phyloP scores from a whole-genome alignment of 768 basidiomycete species.

The Candolleomyces aberdarensis region DNA sequence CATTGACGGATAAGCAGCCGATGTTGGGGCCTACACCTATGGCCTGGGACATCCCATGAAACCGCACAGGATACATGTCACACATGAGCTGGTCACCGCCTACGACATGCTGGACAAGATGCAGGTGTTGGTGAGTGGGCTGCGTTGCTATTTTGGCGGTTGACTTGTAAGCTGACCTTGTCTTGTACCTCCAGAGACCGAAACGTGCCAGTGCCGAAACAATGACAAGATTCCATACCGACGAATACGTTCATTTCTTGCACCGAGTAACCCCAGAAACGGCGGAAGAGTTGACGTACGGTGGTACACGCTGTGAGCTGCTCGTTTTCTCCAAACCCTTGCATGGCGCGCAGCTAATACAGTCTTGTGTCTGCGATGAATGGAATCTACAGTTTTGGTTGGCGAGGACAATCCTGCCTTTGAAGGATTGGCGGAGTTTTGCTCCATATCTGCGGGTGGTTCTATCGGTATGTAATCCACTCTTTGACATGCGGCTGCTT shows the following conservation, averaged over 20 bases:
- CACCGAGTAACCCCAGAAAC: constrained; percentile 89
- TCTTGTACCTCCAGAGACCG: constrained; percentile 50
- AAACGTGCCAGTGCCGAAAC: constrained; percentile 65
- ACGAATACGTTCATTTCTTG: constrained; percentile 96
- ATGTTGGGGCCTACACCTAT: constrained; percentile 73
- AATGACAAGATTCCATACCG: constrained; percentile 96
- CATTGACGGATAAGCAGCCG: constrained; percentile 39
- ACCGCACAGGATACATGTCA: constrained; percentile 91
- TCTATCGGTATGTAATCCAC: constrained; percentile 65
- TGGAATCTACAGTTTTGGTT: constrained; percentile 48
- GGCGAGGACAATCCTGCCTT: constrained; percentile 97
- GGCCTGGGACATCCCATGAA: constrained; percentile 94
- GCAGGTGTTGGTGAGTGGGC: constrained; percentile 76
- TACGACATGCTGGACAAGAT: constrained; percentile 95
- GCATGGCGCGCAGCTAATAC: background rate
- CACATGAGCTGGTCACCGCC: constrained; percentile 86
- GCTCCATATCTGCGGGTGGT: constrained; percentile 94
- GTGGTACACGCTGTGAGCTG: constrained; percentile 78
- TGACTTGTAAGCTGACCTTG: background rate
- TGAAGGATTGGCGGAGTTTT: constrained; percentile 96
- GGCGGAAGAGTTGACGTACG: constrained; percentile 77
- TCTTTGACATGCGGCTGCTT: background rate
- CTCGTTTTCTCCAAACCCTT: background rate
- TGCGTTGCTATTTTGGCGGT: background rate
- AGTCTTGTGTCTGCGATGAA: constrained; percentile 11